A percentile compares a stretch with the other conserved stretches of the same genome.
Evolutionary conservation across 768 basidiomycete genomes (phyloP).

Genomic region (Boletus sp.): DNA sequence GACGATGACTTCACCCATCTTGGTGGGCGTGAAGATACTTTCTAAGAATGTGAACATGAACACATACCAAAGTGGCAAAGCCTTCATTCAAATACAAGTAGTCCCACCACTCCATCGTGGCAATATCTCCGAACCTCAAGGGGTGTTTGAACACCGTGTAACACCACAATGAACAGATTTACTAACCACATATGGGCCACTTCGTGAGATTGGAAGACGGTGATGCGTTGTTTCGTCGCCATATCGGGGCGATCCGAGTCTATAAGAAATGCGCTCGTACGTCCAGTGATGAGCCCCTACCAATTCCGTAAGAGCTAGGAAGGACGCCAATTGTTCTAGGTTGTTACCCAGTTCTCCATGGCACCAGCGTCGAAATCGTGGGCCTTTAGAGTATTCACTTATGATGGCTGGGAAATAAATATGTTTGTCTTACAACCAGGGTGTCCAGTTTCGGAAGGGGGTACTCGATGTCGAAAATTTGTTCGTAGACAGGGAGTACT

Average conservation of each 20-base stretch:
- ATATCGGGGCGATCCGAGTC: constrained; percentile 76
- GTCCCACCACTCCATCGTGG: constrained; percentile 94
- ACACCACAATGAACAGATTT: neutral
- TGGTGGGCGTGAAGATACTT: constrained; percentile 7
- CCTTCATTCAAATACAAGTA: constrained; percentile 84
- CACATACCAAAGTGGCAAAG: constrained; percentile 77
- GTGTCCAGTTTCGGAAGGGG: constrained; percentile 95
- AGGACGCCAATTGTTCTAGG: neutral
- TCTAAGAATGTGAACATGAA: neutral
- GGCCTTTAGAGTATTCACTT: constrained; percentile 40
- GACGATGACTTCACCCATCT: constrained; percentile 90
- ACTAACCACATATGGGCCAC: constrained; percentile 78
- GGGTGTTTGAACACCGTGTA: constrained; percentile 10
- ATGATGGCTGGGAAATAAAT: neutral
- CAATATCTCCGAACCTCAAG: constrained; percentile 83
- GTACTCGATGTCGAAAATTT: constrained; percentile 88
- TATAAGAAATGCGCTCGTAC: constrained; percentile 77
- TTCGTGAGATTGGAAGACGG: constrained; percentile 80
- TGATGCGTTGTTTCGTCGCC: constrained; percentile 75
- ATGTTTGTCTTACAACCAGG: constrained; percentile 56
- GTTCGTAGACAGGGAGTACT: constrained; percentile 87
- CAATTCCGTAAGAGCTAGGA: constrained; percentile 1
- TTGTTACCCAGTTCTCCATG: constrained; percentile 85
- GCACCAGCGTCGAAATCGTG: constrained; percentile 89
- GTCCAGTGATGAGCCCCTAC: constrained; percentile 83